Evolutionary conservation across 2,329 filamentous ascomycete genomes (phyloP), one percentile per base, ranked within the genome.

Genomic region (Botryotinia calthae): DNA sequence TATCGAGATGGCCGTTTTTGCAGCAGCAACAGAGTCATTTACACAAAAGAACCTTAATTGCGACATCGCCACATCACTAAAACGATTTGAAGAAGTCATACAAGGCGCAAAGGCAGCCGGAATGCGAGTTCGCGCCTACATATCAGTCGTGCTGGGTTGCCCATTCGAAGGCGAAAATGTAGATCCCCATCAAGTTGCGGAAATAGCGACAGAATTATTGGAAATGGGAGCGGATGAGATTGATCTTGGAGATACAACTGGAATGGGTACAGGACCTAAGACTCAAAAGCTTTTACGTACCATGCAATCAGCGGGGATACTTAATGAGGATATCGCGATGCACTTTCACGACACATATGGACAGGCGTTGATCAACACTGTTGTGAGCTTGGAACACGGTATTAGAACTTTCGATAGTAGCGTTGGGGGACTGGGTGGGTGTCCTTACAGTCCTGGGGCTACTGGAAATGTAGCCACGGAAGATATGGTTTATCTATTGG

Each of bases 291-390:
- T 94, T 64, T 84, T 94, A 73, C 86, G 86, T 75, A 90, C 90
- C 72, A 83, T 94, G 82, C 82, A 85, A 14, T 87, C 89, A 1
- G 91, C 91, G 2, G 91, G 90, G 0, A 86, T 97, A 28, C 86
- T 90, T 31, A 87, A 86, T 71, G 88, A 90, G 77, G 90, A 93
- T 78, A 83, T 97, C 18, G 93, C 93, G 0, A 89, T 95, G 83
- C 94, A 97, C 82, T 95, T 97, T 79, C 94, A 97, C 81, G 93
- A 97, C 79, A 97, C 94, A 1, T 95, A 94, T 80, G 93, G 93
- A 1, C 91, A 94, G 83, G 93, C 93, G 1, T 84, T 95, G n/a
- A 91, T 94, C 12, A 97, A 97, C 80, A 91, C 90, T 8, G 89
- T 93, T 18, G 90, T 95, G 0, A 90, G 91, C 54, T 86, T 96